Base-by-base conservation (phyloP, 495 filamentous ascomycete species). In the Pyronema domesticum region DNA sequence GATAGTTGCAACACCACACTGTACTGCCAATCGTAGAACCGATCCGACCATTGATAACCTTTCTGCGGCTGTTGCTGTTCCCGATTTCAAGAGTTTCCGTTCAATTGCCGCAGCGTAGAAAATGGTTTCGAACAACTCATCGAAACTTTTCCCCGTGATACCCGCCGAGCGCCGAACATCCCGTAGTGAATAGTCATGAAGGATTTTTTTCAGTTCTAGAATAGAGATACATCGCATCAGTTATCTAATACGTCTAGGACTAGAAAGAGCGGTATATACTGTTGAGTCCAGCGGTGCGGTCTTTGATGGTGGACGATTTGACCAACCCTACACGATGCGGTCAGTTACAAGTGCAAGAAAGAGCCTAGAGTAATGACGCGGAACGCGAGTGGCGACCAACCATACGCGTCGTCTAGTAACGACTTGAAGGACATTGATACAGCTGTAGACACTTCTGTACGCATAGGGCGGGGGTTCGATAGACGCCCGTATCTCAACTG, bases 71-170 rank as follows among this genome's bases (percentile, higher is more conserved):
- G 18, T 34, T 14, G 23, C 30, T 42, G 64, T 74, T 54, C 72
- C 71, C 37, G 60, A 60, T 49, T 79, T 74, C 60, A 79, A 85
- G 18, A 69, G 56, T 23, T 80, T 71, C 62, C 80, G 83, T 55
- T 95, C 87, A 9, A 70, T 62, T 15, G 80, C 71, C 7, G 79
- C 69, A 57, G 77, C 80, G 37, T 74, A 71, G 62, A 95, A 95
- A 13, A 98, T 68, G 0, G 78, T 76, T 61, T 95, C 87, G 57
- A 82, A 87, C 30, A 95, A 79, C 46, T 75, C 76, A 61, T 93
- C 84, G 61, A 82, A 94, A 14, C 75, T 76, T 59, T 83, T 84
- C 64, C 94, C 87, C 47, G 75, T 79, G 51, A 86, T 69, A 13
- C 65, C 35, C 13, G 8, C n/a, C 8, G 15, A 8, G 8, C 13